Percentiles rank a stretch among this genome's conserved stretches.
phyloP scores from a whole-genome alignment of 2,329 filamentous ascomycete genomes.

The Trichophyton schoenleinii region DNA sequence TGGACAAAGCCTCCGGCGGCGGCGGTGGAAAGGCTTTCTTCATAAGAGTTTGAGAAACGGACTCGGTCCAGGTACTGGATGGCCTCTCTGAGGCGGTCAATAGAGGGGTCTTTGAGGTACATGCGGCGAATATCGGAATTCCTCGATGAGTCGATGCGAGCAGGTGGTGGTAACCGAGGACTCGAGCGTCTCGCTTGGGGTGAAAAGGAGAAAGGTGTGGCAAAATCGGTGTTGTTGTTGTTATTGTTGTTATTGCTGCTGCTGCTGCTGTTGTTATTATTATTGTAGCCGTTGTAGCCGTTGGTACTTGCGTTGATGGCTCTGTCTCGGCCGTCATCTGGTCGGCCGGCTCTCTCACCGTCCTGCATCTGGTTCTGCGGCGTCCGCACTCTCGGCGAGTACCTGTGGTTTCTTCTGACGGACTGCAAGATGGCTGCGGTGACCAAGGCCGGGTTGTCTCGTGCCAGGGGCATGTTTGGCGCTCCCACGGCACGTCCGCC shows the following conservation, averaged over 20 bases:
- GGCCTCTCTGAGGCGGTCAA: slow-evolving; percentile 41
- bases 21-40: slow-evolving; percentile 43
- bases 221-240: slow-evolving; percentile 7
- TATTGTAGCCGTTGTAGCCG: not conserved
- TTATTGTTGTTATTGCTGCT: slow-evolving; percentile 5
- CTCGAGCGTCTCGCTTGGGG: not conserved
- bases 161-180: not conserved
- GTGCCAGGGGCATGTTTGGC: not conserved
- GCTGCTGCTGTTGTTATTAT: not conserved
- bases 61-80: slow-evolving; percentile 51
- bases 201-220: not conserved
- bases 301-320: not conserved
- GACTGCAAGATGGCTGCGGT: slow-evolving; percentile 32
- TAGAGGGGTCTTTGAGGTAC: slow-evolving; percentile 24
- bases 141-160: slow-evolving; percentile 16
- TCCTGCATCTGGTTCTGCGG: slow-evolving; percentile 31
- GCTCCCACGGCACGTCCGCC: slow-evolving; percentile 3
- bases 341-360: slow-evolving; percentile 18
- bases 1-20: slow-evolving; percentile 42
- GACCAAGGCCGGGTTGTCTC: slow-evolving; percentile 7
- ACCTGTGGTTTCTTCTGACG: slow-evolving; percentile 28
- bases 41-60: slow-evolving; percentile 40
- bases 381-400: slow-evolving; percentile 25
- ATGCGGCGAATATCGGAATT: slow-evolving; percentile 25
- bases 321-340: slow-evolving; percentile 7